Conservation (phyloP, 108 stramenopile species). For the Nannochloropsis salina region DNA sequence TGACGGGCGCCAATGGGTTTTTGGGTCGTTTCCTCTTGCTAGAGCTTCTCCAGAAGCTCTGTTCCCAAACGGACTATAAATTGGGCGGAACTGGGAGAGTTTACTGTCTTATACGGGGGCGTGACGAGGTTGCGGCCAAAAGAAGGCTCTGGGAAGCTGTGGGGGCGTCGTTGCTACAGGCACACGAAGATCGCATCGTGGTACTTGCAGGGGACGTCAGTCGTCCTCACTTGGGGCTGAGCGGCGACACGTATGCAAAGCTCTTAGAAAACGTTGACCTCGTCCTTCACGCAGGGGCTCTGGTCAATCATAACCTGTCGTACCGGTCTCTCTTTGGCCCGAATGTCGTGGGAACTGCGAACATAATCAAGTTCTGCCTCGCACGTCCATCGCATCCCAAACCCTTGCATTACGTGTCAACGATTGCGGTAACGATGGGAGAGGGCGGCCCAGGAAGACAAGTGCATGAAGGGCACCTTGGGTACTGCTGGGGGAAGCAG, state of each 20-base stretch:
- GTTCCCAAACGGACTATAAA: neutral
- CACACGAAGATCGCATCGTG: neutral
- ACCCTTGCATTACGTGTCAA: neutral
- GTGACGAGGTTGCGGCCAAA: neutral
- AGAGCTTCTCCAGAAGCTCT: neutral
- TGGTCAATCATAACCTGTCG: slow-evolving; percentile 4
- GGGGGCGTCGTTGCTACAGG: neutral
- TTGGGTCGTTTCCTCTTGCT: neutral
- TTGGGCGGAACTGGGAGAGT: neutral
- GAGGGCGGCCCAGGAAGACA: neutral
- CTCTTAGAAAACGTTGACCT: neutral
- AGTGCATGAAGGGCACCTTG: neutral
- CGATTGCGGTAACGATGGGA: slow-evolving; percentile 9
- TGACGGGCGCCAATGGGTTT: neutral
- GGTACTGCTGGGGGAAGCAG: neutral
- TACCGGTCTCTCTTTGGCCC: neutral
- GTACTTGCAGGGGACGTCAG: neutral
- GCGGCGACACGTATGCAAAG: neutral
- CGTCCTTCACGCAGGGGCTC: neutral
- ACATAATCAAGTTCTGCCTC: neutral
- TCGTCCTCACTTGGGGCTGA: neutral
- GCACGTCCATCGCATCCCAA: neutral
- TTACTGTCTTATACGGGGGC: neutral
- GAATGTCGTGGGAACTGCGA: neutral
- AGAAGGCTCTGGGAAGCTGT: neutral